phyloP scores from a whole-genome alignment of 1,284 basidiomycete species.

The Baeospora myosura region DNA sequence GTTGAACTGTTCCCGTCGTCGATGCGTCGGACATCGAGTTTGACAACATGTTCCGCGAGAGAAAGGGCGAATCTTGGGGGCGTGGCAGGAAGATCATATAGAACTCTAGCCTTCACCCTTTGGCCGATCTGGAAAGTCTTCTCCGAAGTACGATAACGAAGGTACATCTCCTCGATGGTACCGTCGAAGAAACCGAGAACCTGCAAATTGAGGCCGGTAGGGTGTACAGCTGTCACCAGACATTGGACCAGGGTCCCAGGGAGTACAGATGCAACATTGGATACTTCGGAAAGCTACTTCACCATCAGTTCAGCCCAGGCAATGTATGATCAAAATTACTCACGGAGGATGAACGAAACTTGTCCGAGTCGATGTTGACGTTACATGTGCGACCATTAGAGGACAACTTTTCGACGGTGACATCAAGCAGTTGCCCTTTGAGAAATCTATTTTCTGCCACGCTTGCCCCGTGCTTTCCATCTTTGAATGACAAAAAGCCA shows the following conservation, averaged over 20 bases:
- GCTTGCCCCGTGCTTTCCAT: conserved; percentile 34
- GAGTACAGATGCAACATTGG: conserved; percentile 74
- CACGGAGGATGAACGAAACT: conserved; percentile 47
- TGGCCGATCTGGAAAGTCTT: conserved; percentile 72
- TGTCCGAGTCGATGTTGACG: conserved; percentile 43
- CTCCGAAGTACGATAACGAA: conserved; percentile 44
- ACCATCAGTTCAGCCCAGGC: conserved; percentile 7
- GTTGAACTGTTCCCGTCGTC: conserved; percentile 20
- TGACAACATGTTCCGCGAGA: conserved; percentile 66
- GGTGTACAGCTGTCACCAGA: conserved; percentile 75
- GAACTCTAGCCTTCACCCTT: conserved; percentile 82
- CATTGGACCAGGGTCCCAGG: conserved; percentile 85
- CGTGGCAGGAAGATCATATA: conserved; percentile 75
- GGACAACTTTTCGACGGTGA: conserved; percentile 56
- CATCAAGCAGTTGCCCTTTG: conserved; percentile 62
- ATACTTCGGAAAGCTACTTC: conserved; percentile 63
- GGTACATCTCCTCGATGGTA: conserved; percentile 81
- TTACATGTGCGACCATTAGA: conserved; percentile 67
- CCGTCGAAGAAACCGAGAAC: conserved; percentile 92
- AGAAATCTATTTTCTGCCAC: conserved; percentile 41
- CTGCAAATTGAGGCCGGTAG: conserved; percentile 83
- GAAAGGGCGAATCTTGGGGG: conserved; percentile 81
- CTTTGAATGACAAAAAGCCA: conserved; percentile 75
- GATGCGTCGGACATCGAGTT: conserved; percentile 37
- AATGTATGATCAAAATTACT: conserved; percentile 19